Base-by-base conservation (phyloP, 106 monocot genomes). In the Triglochin maritima region DNA sequence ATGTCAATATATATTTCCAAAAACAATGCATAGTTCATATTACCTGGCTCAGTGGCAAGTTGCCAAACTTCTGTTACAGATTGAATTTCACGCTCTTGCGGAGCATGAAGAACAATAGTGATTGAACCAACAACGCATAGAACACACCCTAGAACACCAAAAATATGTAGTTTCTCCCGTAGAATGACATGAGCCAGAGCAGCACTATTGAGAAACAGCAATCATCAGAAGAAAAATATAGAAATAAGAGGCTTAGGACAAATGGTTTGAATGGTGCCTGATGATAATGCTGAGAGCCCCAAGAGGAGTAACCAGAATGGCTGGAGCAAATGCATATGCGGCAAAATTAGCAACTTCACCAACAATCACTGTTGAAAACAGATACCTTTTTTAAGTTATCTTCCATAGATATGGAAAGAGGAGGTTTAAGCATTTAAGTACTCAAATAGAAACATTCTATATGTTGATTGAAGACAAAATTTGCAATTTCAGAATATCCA, bases 271-370 rank as follows among this genome's bases (percentile, higher is more conserved):
- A 49, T 9, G 73, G 71, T 86, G 69, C 93, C 93, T 93, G 83
- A 93, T 86, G 4, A 93, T 93, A 73, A 93, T 93, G 84, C 93
- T 93, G 66, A 93, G 84, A 62, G 93, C 88, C 72, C 93, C 93
- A 76, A 93, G 93, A 63, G 93, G 93, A 72, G 93, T 93, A 59
- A 93, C 93, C 69, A 93, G 71, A 74, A 93, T 93, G 68, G 93
- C 93, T 56, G 93, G 93, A 68, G 93, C 93, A 86, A 93, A 93
- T 74, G 88, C 93, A 78, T 93, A 93, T 65, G 93, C 93, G 17
- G 93, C 93, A 78, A 93, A 93, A 52, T 93, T 93, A 64, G 93
- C 88, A 78, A 93, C 75, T 84, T 93, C 93, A 5, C 93, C 93
- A 62, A 93, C 84, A 69, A 93, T 80, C 93, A 93, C 93, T 93